Evolutionary conservation across 495 filamentous ascomycete genomes (phyloP).

Genomic region (Aspergillus biplanus): DNA sequence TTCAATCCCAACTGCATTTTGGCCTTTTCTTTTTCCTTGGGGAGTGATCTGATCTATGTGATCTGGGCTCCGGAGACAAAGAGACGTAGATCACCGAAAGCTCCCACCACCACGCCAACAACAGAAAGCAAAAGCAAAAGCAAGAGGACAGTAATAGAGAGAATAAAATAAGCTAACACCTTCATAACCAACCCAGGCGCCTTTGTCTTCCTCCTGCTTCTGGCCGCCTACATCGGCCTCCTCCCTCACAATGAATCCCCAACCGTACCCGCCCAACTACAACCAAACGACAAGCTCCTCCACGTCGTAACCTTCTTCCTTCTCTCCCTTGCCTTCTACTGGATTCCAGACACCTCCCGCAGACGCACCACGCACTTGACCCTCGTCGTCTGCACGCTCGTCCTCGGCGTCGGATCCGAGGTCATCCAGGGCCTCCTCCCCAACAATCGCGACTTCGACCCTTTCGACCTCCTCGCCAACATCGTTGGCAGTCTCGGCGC

Average conservation of each 20-base stretch:
- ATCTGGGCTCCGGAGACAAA: neutral
- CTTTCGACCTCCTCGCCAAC: slow-evolving; percentile 86
- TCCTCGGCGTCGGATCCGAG: slow-evolving; percentile 82
- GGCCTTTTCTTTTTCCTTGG: neutral
- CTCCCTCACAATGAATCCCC: slow-evolving; percentile 59
- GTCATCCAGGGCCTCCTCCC: slow-evolving; percentile 79
- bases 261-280: slow-evolving; percentile 67
- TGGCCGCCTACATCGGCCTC: slow-evolving; percentile 79
- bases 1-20: neutral
- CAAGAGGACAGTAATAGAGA: too few species aligned
- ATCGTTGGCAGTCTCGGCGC: slow-evolving; percentile 74
- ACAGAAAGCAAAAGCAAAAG: neutral
- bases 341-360: slow-evolving; percentile 89
- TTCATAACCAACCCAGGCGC: slow-evolving; percentile 52
- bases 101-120: neutral
- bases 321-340: slow-evolving; percentile 90
- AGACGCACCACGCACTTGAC: slow-evolving; percentile 83
- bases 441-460: slow-evolving; percentile 82
- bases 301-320: slow-evolving; percentile 90
- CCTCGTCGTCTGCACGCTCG: slow-evolving; percentile 73
- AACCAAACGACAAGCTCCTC: slow-evolving; percentile 85
- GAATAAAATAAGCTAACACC: neutral
- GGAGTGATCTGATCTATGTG: neutral
- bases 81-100: too few species aligned
- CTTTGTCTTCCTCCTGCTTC: slow-evolving; percentile 75